Evolutionary conservation across 2,329 filamentous ascomycete genomes (phyloP).

Genomic region (Exserohilum turcica): DNA sequence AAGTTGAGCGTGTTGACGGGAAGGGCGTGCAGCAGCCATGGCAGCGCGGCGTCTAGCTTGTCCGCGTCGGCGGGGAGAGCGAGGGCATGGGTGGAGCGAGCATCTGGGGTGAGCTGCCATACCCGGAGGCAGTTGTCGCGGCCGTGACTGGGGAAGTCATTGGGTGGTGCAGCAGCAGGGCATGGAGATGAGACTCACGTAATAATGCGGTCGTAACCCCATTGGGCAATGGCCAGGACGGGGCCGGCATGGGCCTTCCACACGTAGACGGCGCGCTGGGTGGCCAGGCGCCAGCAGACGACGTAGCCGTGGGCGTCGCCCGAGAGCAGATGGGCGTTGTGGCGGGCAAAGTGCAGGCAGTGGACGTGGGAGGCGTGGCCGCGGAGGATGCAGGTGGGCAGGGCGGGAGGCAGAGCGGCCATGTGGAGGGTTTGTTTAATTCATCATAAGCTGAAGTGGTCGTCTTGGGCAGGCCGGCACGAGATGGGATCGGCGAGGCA

Average conservation of each 20-base stretch:
- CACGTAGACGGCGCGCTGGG: slow-evolving; percentile 78
- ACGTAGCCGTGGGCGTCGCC: slow-evolving; percentile 91
- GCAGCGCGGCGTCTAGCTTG: slow-evolving; percentile 60
- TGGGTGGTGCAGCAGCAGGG: neutral
- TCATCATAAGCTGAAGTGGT: slow-evolving; percentile 33
- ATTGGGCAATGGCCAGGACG: slow-evolving; percentile 74
- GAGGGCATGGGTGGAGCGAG: slow-evolving; percentile 62
- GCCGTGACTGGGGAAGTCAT: slow-evolving; percentile 69
- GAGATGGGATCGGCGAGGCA: slow-evolving; percentile 33
- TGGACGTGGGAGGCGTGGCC: slow-evolving; percentile 85
- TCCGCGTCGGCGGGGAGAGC: slow-evolving; percentile 70
- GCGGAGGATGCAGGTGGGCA: slow-evolving; percentile 74
- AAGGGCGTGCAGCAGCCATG: slow-evolving; percentile 84
- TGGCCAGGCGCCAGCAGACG: slow-evolving; percentile 81
- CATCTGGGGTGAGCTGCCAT: slow-evolving; percentile 67
- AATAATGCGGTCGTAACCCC: slow-evolving; percentile 75
- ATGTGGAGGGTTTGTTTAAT: slow-evolving; percentile 30
- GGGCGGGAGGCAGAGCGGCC: slow-evolving; percentile 54
- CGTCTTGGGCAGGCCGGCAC: slow-evolving; percentile 35
- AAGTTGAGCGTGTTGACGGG: slow-evolving; percentile 95
- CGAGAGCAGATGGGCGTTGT: slow-evolving; percentile 78
- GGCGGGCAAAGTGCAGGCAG: slow-evolving; percentile 71
- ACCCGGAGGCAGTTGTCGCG: slow-evolving; percentile 85
- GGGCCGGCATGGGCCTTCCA: slow-evolving; percentile 84
- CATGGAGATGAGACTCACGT: slow-evolving; percentile 65